Evolutionary conservation across 1,284 basidiomycete genomes (phyloP).

Genomic region (Cystobasidiaceae sp.): DNA sequence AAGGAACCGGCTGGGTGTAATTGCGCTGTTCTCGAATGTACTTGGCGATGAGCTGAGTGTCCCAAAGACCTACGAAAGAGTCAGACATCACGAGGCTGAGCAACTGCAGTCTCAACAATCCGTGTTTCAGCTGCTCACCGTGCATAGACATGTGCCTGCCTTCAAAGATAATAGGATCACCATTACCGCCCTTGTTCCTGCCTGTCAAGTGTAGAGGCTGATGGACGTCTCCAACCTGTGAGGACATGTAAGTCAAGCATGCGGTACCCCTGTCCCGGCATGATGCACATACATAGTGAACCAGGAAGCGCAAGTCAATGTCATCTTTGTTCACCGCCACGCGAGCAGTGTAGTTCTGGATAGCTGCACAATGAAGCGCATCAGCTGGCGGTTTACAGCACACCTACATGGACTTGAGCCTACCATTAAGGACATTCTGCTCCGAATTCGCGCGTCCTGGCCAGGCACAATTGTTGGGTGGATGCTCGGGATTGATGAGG

Average conservation of each 20-base stretch:
- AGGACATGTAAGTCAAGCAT: background rate
- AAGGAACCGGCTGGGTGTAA: conserved; percentile 45
- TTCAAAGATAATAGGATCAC: conserved; percentile 45
- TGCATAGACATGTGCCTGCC: conserved; percentile 45
- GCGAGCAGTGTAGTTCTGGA: conserved; percentile 33
- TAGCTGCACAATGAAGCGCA: conserved; percentile 42
- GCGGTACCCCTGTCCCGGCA: no score
- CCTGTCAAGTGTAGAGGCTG: conserved; percentile 49
- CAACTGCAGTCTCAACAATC: no score
- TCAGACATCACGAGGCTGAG: background rate
- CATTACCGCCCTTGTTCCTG: conserved; percentile 47
- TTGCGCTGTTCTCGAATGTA: conserved; percentile 45
- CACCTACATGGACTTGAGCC: conserved; percentile 24
- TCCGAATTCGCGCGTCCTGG: conserved; percentile 31
- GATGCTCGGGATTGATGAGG: conserved; percentile 43
- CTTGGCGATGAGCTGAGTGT: conserved; percentile 44
- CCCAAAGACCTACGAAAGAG: conserved; percentile 43
- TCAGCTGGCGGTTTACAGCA: no score
- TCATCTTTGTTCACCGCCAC: conserved; percentile 38
- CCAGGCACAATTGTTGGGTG: conserved; percentile 44
- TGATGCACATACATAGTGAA: conserved; percentile 47
- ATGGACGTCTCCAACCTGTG: conserved; percentile 43
- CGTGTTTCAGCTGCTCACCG: conserved; percentile 19
- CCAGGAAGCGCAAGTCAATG: conserved; percentile 43
- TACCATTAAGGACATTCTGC: conserved; percentile 24